Evolutionary conservation across 1,139 yeast species (phyloP), one percentile per base, ranked within the genome.

Genomic region (Candida sp.): DNA sequence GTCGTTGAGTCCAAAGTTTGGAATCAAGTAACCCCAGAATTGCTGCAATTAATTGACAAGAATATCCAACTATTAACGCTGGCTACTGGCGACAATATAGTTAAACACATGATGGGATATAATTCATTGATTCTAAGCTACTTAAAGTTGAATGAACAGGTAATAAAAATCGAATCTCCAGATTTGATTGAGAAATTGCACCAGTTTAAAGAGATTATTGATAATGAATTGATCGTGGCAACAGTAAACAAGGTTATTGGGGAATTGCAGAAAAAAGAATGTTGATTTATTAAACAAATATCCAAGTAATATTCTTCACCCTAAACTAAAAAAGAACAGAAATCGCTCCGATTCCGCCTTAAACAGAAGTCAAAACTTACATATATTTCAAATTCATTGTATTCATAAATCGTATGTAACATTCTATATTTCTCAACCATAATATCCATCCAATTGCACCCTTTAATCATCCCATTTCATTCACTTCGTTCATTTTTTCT

Each of bases 71-170:
- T 38, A 15, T 12, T 12, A 40, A 25, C 34, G 34, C 21, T 35
- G 49, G 21, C 29, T 33, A 5, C 22, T 4, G 33, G 23, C 4
- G 42, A 49, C 8, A 47, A 45, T 22, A 40, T 45, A 11, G 19
- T 15, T 4, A 21, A 35, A 11, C 52, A 54, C 38, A 48, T 54
- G 40, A 12, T 48, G 3, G 60, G 58, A 19, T 54, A 55, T 42
- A 45, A 45, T 21, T 36, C 49, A 19, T 45, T 54, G 12, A 41
- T 54, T n/a, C 21, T 55, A 11, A 44, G 49, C 7, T 36, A 49
- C 36, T 39, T 51, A 36, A 49, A 43, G 27, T 29, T 39, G 11
- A 22, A 21, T 11, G n/a, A 23, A 5, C 38, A 38, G 6, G 15
- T n/a, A 19, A 25, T 39, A 15, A 21, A 35, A 4, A 25, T 47